Conservation (phyloP, 495 filamentous ascomycete species). For the Lindgomyces ingoldianus region DNA sequence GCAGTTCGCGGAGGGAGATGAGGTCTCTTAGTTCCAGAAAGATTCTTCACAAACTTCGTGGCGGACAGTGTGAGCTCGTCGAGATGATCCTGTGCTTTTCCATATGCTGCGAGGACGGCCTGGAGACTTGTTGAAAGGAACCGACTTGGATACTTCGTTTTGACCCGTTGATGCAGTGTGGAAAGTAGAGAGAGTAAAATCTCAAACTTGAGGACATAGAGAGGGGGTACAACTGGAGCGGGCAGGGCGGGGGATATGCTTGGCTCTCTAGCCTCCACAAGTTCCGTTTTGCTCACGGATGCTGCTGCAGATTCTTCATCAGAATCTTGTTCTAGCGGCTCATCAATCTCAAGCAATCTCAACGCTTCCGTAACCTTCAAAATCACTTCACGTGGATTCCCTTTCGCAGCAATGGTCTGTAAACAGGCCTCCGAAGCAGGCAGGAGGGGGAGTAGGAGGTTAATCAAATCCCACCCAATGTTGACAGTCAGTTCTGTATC, state of each 20-base stretch:
- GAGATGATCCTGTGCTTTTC: slow-evolving; percentile 46
- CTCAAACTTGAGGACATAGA: slow-evolving; percentile 61
- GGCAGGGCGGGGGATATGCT: slow-evolving; percentile 35
- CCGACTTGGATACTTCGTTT: slow-evolving; percentile 86
- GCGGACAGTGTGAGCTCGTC: slow-evolving; percentile 72
- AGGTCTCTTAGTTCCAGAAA: slow-evolving; percentile 73
- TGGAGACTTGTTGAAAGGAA: slow-evolving; percentile 90
- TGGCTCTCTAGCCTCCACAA: slow-evolving; percentile 10
- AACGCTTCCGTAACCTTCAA: slow-evolving; percentile 80
- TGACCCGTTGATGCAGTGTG: slow-evolving; percentile 82
- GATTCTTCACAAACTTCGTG: slow-evolving; percentile 70
- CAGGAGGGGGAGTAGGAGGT: slow-evolving; percentile 75
- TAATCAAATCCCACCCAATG: slow-evolving; percentile 95
- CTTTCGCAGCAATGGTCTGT: slow-evolving; percentile 73
- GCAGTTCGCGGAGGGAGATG: slow-evolving; percentile 70
- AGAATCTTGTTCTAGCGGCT: slow-evolving; percentile 52
- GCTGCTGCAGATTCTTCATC: slow-evolving; percentile 50
- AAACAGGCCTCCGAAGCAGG: slow-evolving; percentile 73
- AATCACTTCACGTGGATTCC: slow-evolving; percentile 92
- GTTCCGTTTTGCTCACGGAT: background rate
- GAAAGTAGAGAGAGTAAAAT: slow-evolving; percentile 76
- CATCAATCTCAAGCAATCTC: slow-evolving; percentile 53
- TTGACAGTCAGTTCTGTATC: slow-evolving; percentile 81
- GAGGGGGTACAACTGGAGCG: slow-evolving; percentile 35
- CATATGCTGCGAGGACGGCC: slow-evolving; percentile 70